Percentiles rank a stretch among this genome's conserved stretches.
Evolutionary conservation across 2,329 filamentous ascomycete genomes (phyloP).

Genomic region (Aspergillus sp.): DNA sequence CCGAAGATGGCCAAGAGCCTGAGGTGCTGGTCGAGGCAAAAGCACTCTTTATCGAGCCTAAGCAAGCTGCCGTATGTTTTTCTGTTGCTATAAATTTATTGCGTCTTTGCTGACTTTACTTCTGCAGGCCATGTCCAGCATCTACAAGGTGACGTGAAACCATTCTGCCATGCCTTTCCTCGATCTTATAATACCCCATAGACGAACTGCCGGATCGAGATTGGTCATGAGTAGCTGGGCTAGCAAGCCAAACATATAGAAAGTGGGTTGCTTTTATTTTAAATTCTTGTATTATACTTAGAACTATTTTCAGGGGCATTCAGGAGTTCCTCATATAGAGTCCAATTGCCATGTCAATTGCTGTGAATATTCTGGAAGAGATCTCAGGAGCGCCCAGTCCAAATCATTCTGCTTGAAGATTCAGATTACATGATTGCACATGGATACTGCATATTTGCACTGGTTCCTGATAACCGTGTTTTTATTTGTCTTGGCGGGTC

Average conservation of each 20-base stretch:
- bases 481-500: too few species aligned
- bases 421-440: too few species aligned
- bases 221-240: background rate
- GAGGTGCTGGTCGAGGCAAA: conserved; percentile 70
- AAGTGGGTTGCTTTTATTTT: background rate
- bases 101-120: conserved; percentile 1
- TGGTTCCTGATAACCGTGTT: too few species aligned
- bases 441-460: too few species aligned
- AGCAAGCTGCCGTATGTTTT: conserved; percentile 61
- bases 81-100: background rate
- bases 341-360: background rate
- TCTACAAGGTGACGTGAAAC: conserved; percentile 17
- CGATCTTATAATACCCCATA: conserved; percentile 1
- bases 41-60: conserved; percentile 82
- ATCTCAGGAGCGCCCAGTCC: too few species aligned
- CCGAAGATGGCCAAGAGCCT: conserved; percentile 53
- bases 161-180: background rate
- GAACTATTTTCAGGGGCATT: background rate
- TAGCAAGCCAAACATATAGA: background rate
- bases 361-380: too few species aligned
- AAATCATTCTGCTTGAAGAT: too few species aligned
- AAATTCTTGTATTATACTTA: background rate
- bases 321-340: background rate
- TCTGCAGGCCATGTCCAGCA: conserved; percentile 14
- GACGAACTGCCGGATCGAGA: background rate